These are phyloP conservation scores for Handroanthus guayacan DNA, from an alignment of 257 asterid species.

Conservation along the genomic window DNA sequence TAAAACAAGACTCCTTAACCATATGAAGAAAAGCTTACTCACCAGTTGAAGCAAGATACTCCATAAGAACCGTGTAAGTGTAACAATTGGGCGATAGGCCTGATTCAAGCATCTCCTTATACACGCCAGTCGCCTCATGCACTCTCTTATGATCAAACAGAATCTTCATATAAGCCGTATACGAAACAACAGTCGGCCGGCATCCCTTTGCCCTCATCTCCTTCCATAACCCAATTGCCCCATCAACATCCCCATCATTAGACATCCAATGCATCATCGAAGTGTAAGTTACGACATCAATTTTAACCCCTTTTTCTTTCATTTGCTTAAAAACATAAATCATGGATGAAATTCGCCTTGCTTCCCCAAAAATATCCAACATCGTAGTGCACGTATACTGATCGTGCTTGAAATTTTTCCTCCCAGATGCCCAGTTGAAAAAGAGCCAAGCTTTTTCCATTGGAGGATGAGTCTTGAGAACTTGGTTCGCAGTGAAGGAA, in stretches of 20 bases:
- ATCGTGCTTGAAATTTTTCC: conserved; percentile 77
- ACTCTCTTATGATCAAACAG: conserved; percentile 67
- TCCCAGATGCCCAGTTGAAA: conserved; percentile 80
- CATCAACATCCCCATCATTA: conserved; percentile 72
- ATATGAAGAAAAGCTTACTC: conserved; percentile 34
- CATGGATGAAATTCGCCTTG: conserved; percentile 82
- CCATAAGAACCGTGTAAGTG: conserved; percentile 86
- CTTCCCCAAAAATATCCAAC: conserved; percentile 97
- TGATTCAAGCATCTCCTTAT: conserved; percentile 80
- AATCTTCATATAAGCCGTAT: conserved; percentile 89
- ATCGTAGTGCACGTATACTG: conserved; percentile 92
- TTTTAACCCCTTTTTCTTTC: conserved; percentile 74
- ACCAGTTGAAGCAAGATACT: conserved; percentile 87
- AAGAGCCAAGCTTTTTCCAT: conserved; percentile 95
- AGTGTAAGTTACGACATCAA: conserved; percentile 85
- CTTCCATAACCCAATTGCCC: conserved; percentile 72
- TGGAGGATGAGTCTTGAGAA: conserved; percentile 93
- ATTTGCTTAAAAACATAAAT: conserved; percentile 67
- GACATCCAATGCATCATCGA: conserved; percentile 88
- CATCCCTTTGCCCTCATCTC: conserved; percentile 79
- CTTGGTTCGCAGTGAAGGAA: conserved; percentile 87
- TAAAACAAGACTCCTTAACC: conserved; percentile 21
- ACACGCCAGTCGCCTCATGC: conserved; percentile 65
- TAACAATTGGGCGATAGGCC: conserved; percentile 77
- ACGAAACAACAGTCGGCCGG: conserved; percentile 77